Percentiles rank a stretch among this genome's conserved stretches.
These are phyloP conservation scores for Verticillium zaregamsianum DNA, from an alignment of 2,329 filamentous ascomycete species.

Conservation along the genomic window DNA sequence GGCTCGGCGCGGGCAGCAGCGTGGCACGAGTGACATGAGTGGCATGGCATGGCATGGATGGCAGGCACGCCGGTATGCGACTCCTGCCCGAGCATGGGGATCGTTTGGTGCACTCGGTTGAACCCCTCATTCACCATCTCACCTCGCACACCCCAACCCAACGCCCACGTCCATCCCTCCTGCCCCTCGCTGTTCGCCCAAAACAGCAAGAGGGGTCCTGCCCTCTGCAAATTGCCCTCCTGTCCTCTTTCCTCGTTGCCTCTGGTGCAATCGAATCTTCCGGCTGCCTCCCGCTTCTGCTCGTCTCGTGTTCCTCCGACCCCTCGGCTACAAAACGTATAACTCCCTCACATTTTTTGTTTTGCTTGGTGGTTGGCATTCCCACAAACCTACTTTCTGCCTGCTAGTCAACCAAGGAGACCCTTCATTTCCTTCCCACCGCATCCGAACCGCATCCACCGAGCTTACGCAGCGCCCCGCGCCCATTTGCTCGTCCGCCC, in stretches of 20 bases:
- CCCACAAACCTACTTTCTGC: conserved; percentile 2
- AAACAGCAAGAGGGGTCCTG: background rate
- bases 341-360: background rate
- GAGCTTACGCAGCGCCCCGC: conserved; percentile 10
- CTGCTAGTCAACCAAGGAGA: background rate
- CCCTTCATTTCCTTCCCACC: background rate
- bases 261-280: background rate
- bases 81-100: background rate
- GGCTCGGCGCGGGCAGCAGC: background rate
- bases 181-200: background rate
- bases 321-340: conserved; percentile 1
- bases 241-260: conserved; percentile 1
- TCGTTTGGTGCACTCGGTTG: background rate
- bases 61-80: background rate
- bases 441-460: conserved; percentile 2
- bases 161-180: background rate
- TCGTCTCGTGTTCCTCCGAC: background rate
- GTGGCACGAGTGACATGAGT: background rate
- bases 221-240: conserved; percentile 1
- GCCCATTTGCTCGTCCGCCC: background rate
- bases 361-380: background rate
- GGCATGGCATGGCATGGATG: background rate
- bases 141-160: background rate
- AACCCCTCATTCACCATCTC: background rate
- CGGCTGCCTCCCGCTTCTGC: background rate